Evolutionary conservation across 2,329 filamentous ascomycete genomes (phyloP).

Genomic region (Blastomyces parvus): DNA sequence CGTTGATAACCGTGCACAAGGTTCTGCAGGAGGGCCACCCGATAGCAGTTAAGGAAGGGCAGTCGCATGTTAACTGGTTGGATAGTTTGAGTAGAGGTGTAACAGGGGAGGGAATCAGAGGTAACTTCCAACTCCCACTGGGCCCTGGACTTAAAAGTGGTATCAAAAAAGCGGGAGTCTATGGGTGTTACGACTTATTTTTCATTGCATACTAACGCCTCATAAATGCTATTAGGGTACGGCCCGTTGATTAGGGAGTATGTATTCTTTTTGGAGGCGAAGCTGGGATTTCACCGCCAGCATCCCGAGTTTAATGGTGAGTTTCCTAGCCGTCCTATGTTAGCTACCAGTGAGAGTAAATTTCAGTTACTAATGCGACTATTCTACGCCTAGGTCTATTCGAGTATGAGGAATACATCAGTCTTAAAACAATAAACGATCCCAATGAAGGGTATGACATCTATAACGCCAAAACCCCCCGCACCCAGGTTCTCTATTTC

Average conservation of each 20-base stretch:
- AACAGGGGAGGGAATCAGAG: conserved; percentile 75
- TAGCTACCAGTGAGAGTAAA: background rate
- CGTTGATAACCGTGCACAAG: conserved; percentile 93
- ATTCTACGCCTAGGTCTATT: conserved; percentile 55
- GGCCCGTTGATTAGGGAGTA: conserved; percentile 91
- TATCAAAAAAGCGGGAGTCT: background rate
- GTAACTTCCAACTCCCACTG: conserved; percentile 31
- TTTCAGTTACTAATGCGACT: background rate
- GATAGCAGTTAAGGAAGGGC: conserved; percentile 73
- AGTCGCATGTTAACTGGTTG: conserved; percentile 81
- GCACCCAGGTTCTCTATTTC: conserved; percentile 7
- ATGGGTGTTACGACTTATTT: background rate
- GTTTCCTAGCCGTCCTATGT: conserved; percentile 13
- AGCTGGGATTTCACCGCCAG: conserved; percentile 91
- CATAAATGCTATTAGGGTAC: conserved; percentile 49
- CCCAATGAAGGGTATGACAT: conserved; percentile 75
- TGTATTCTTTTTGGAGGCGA: conserved; percentile 87
- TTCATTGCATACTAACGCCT: conserved; percentile 1
- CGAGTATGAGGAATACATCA: conserved; percentile 98
- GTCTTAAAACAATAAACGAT: conserved; percentile 94
- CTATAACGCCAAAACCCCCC: conserved; percentile 10
- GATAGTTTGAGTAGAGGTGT: conserved; percentile 75
- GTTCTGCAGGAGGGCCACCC: conserved; percentile 96
- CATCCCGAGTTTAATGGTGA: conserved; percentile 93
- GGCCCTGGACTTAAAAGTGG: conserved; percentile 12